Conservation (phyloP, 495 filamentous ascomycete genomes). For the Trichoderma reesei region DNA sequence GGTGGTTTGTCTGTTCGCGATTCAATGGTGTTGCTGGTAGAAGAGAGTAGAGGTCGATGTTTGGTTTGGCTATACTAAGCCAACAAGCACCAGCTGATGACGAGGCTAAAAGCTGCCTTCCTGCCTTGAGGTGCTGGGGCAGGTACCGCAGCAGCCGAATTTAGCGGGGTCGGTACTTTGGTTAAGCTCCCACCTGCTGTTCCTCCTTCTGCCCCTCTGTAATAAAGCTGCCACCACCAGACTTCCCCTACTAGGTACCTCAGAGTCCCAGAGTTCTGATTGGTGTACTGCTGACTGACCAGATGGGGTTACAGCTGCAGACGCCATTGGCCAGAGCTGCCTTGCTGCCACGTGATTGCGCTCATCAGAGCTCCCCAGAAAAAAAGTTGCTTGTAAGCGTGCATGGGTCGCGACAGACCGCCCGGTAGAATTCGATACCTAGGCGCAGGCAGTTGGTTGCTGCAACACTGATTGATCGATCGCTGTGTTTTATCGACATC, state of each 20-base stretch:
- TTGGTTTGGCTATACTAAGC: background rate
- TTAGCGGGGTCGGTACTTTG: background rate
- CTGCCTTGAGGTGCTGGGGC: constrained; percentile 4
- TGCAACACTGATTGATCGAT: too few relatives aligned
- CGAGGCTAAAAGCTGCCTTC: constrained; percentile 32
- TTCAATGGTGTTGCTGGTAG: constrained; percentile 1
- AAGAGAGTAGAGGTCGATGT: background rate
- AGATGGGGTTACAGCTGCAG: background rate
- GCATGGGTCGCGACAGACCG: constrained; percentile 3
- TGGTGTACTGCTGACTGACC: background rate
- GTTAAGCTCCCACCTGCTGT: background rate
- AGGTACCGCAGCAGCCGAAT: background rate
- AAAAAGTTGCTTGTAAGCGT: background rate
- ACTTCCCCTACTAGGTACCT: too few relatives aligned
- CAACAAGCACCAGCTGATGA: constrained; percentile 26
- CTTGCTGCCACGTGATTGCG: background rate
- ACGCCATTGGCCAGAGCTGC: background rate
- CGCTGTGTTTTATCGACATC: background rate
- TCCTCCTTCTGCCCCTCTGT: background rate
- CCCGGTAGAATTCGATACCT: background rate
- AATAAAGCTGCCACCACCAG: too few relatives aligned
- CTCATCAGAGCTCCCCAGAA: constrained; percentile 8
- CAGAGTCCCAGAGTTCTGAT: background rate
- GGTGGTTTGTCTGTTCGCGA: background rate
- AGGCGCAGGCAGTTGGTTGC: constrained; percentile 1